Percentiles rank a stretch among this genome's conserved stretches.
Conservation (phyloP, 2,329 filamentous ascomycete species). For the Claviceps fusiformis region DNA sequence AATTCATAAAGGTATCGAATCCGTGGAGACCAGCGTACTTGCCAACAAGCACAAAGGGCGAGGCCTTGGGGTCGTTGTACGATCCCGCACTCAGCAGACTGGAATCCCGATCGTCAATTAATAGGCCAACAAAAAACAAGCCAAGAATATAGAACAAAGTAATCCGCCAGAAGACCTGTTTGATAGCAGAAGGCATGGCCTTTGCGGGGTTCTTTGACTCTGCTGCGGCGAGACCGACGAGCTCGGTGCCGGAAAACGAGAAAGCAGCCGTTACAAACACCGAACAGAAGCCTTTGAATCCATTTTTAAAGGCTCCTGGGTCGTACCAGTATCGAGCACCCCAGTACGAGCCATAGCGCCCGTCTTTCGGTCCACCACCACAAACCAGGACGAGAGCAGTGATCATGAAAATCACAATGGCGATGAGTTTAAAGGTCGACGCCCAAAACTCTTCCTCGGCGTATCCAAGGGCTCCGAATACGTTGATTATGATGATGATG, state of each 20-base stretch:
- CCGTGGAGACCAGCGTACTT: constrained; percentile 37
- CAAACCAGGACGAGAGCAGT: constrained; percentile 43
- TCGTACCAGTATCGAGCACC: constrained; percentile 37
- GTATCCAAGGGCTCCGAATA: constrained; percentile 37
- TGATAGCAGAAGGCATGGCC: constrained; percentile 67
- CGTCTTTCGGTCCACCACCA: constrained; percentile 42
- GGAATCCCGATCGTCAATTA: constrained; percentile 31
- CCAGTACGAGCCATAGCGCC: constrained; percentile 31
- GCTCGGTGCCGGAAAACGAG: constrained; percentile 58
- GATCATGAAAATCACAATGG: constrained; percentile 45
- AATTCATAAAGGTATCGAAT: constrained; percentile 44
- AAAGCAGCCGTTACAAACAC: constrained; percentile 64
- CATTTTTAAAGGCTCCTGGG: constrained; percentile 50
- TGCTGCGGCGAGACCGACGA: constrained; percentile 29
- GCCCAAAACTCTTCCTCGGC: constrained; percentile 41
- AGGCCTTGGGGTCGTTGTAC: constrained; percentile 24
- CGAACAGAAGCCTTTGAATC: constrained; percentile 60
- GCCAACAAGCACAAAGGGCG: constrained; percentile 45
- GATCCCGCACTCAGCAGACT: constrained; percentile 27
- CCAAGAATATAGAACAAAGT: constrained; percentile 41
- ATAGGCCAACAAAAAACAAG: constrained; percentile 36
- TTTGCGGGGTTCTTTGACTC: constrained; percentile 58
- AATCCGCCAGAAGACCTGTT: constrained; percentile 57
- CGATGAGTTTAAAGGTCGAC: constrained; percentile 36
- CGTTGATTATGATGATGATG: constrained; percentile 31